Percentiles rank a stretch among this genome's conserved stretches.
Evolutionary conservation across 2,329 filamentous ascomycete genomes (phyloP).

Genomic region (Penicillium sp.): DNA sequence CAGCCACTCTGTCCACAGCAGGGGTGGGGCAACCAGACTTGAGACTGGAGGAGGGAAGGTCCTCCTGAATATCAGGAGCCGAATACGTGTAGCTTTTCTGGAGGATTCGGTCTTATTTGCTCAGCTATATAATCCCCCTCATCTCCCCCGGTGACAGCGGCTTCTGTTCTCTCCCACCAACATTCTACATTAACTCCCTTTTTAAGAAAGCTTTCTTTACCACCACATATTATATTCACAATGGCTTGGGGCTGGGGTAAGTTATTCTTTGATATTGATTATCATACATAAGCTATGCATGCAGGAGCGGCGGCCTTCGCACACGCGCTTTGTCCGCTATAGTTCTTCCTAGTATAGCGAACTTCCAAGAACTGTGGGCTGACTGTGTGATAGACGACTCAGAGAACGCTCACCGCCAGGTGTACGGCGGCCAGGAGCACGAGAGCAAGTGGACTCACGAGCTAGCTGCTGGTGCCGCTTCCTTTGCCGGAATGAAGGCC

Average conservation of each 20-base stretch:
- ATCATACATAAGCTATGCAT: not conserved
- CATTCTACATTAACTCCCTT: not conserved
- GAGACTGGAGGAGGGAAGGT: conserved; percentile 12
- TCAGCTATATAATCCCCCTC: conserved; percentile 19
- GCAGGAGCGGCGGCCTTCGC: not conserved
- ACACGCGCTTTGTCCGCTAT: not conserved
- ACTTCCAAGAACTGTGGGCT: not conserved
- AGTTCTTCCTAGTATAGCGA: not conserved
- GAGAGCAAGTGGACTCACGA: conserved; percentile 69
- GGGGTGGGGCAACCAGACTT: conserved; percentile 16
- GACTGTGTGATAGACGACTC: conserved; percentile 46
- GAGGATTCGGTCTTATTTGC: conserved; percentile 9
- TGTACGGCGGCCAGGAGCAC: conserved; percentile 54
- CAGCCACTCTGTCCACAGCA: conserved; percentile 15
- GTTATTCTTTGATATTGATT: conserved; percentile 5
- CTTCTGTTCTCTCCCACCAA: not conserved
- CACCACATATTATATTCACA: conserved; percentile 17
- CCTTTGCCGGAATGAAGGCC: conserved; percentile 76
- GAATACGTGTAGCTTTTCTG: conserved; percentile 15
- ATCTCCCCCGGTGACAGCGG: not conserved
- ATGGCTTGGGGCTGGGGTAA: conserved; percentile 40
- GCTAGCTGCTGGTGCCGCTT: conserved; percentile 70
- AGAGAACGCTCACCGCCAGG: conserved; percentile 54
- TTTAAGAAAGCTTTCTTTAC: conserved; percentile 2
- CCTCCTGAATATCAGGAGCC: conserved; percentile 5